Conservation (phyloP, 805 yeast species). For the Metschnikowia borealis region DNA sequence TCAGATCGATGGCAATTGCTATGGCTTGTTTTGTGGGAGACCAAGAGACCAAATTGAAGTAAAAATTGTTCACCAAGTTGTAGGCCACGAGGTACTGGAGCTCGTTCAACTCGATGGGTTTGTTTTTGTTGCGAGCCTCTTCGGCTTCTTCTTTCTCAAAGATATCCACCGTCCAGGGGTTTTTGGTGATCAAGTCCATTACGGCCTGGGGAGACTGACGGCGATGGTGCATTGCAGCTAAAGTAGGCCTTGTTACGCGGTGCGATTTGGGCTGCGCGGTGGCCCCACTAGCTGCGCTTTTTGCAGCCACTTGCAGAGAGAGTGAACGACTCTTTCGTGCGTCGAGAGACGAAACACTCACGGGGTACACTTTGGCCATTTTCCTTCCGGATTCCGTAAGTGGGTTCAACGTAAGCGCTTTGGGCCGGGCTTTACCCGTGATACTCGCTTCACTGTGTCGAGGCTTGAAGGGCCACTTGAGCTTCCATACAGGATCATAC, state of each 20-base stretch:
- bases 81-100: conserved; percentile 17
- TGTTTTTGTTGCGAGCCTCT: not conserved
- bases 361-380: not conserved
- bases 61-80: conserved; percentile 69
- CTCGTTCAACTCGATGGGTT: conserved; percentile 11
- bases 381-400: not conserved
- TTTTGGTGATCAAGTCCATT: not conserved
- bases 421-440: no score
- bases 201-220: not conserved
- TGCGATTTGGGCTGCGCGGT: not conserved
- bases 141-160: not conserved
- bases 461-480: not conserved
- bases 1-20: conserved; percentile 62
- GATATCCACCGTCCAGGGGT: not conserved
- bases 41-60: conserved; percentile 75
- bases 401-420: not conserved
- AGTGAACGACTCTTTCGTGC: not conserved
- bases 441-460: not conserved
- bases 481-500: not conserved
- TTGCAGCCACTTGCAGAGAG: conserved; percentile 1
- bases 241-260: conserved; percentile 1
- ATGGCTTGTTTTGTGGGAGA: conserved; percentile 46
- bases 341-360: not conserved
- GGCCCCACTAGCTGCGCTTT: not conserved
- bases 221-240: not conserved